A percentile compares a stretch with the other conserved stretches of the same genome.
These are phyloP conservation scores for Pseudomassariella vexata DNA, from an alignment of 2,329 filamentous ascomycete species.

Conservation along the genomic window DNA sequence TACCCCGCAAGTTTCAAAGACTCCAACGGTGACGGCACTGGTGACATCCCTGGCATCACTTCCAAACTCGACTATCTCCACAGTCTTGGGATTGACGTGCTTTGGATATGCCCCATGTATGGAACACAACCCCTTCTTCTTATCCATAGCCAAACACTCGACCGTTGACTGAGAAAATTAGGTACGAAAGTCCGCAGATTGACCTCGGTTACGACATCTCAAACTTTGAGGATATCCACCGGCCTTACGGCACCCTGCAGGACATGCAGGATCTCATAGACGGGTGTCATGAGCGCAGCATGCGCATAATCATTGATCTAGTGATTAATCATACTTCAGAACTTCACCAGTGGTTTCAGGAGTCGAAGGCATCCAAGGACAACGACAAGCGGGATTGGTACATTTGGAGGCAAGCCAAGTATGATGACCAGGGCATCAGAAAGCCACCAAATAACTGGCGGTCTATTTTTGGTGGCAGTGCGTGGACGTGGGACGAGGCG, in stretches of 20 bases:
- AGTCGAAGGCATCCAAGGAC: conserved; percentile 43
- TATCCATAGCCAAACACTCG: too few species aligned
- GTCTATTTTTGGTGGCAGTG: conserved; percentile 34
- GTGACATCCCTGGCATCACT: conserved; percentile 41
- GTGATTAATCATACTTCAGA: conserved; percentile 25
- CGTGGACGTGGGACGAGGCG: conserved; percentile 43
- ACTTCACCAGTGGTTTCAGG: conserved; percentile 51
- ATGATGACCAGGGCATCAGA: conserved; percentile 25
- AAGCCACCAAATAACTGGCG: conserved; percentile 39
- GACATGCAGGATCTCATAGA: conserved; percentile 7
- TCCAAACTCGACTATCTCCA: conserved; percentile 46
- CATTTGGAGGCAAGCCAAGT: conserved; percentile 43
- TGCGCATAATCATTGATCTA: conserved; percentile 17
- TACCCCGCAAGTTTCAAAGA: conserved; percentile 5
- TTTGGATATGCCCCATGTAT: conserved; percentile 39
- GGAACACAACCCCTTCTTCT: too few species aligned
- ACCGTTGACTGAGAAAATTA: too few species aligned
- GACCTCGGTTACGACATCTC: conserved; percentile 64
- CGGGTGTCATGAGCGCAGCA: conserved; percentile 3
- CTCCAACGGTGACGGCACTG: conserved; percentile 1
- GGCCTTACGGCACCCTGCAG: conserved; percentile 4
- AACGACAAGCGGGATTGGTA: conserved; percentile 51
- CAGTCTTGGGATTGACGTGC: conserved; percentile 42
- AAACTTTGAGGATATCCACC: conserved; percentile 38
- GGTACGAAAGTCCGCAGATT: conserved; percentile 37